Percentiles rank a stretch among this genome's conserved stretches.
phyloP scores from a whole-genome alignment of 1,284 basidiomycete species.

The Somion occarium region DNA sequence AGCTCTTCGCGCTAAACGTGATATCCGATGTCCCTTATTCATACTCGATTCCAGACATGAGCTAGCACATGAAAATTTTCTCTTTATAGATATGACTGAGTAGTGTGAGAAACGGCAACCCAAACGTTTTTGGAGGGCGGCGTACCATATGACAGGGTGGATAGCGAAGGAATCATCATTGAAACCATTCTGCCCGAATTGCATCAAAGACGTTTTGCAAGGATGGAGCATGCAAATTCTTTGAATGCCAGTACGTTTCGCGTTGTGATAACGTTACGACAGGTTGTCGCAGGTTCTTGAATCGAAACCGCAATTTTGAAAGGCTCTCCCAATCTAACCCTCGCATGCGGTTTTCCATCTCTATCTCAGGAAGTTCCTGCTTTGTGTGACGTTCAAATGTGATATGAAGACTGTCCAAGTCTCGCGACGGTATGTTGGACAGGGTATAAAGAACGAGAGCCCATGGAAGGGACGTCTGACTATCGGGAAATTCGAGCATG shows the following conservation, averaged over 20 bases:
- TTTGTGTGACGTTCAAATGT: background rate
- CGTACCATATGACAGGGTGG: too few relatives aligned
- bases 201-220: background rate
- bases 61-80: too few relatives aligned
- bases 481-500: background rate
- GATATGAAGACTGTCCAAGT: background rate
- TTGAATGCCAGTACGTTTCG: background rate
- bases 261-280: background rate
- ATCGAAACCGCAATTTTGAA: background rate
- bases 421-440: background rate
- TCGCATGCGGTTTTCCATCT: background rate
- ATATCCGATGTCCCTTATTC: too few relatives aligned
- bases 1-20: too few relatives aligned
- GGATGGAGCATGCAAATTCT: background rate
- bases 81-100: too few relatives aligned
- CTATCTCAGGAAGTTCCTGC: background rate
- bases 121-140: too few relatives aligned
- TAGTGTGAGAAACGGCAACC: too few relatives aligned
- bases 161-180: too few relatives aligned
- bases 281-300: background rate
- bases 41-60: too few relatives aligned
- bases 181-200: background rate
- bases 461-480: background rate
- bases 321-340: background rate
- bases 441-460: background rate